phyloP scores from a whole-genome alignment of 345 rosid species.

The Aquilaria yunnanensis region DNA sequence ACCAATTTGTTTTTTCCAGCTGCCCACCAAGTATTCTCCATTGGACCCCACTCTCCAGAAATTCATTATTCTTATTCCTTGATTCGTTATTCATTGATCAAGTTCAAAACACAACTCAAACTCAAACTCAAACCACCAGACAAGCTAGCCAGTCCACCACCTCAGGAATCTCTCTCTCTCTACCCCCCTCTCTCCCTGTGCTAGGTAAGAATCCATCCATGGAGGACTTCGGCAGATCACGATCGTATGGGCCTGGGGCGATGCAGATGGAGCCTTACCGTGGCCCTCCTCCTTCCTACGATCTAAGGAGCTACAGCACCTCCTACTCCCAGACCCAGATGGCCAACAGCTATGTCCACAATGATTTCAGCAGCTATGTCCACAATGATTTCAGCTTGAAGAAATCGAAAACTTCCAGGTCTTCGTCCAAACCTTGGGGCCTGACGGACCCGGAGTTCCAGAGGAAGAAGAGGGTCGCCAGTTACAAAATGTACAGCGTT shows the following conservation, averaged over 20 bases:
- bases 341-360: constrained; percentile 20
- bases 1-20: no score
- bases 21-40: no score
- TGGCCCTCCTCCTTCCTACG: constrained; percentile 35
- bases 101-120: no score
- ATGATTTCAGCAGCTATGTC: constrained; percentile 24
- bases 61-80: no score
- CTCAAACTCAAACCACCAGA: no score
- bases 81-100: no score
- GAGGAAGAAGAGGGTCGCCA: constrained; percentile 94
- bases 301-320: constrained; percentile 57
- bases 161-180: neutral
- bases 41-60: no score
- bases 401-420: constrained; percentile 45
- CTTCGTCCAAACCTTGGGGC: constrained; percentile 53
- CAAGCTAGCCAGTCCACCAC: neutral
- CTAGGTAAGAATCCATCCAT: constrained; percentile 23
- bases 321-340: constrained; percentile 51
- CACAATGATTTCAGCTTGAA: constrained; percentile 32
- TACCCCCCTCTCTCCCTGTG: no score
- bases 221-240: constrained; percentile 63
- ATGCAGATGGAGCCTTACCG: constrained; percentile 64
- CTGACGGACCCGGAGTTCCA: constrained; percentile 72
- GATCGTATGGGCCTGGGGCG: constrained; percentile 33
- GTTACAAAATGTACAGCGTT: constrained; percentile 79